Evolutionary conservation across 2,329 filamentous ascomycete genomes (phyloP).

Genomic region (Neofusicoccum parvum): DNA sequence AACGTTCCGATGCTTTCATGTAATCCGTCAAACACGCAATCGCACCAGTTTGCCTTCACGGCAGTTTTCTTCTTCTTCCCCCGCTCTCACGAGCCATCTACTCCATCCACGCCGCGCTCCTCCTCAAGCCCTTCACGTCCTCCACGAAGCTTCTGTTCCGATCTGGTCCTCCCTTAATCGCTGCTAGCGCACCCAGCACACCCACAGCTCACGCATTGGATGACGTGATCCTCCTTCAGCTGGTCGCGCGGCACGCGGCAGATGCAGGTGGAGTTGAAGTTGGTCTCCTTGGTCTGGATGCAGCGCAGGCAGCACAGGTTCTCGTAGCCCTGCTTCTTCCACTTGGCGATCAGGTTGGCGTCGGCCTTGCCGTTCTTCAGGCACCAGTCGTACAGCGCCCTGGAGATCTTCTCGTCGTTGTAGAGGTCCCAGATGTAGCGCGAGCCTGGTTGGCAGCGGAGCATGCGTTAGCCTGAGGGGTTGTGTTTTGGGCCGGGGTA

Average conservation of each 20-base stretch:
- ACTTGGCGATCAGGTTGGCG: slow-evolving; percentile 94
- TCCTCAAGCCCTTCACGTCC: too few relatives aligned
- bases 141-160: too few relatives aligned
- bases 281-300: slow-evolving; percentile 99
- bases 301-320: slow-evolving; percentile 96
- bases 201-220: slow-evolving; percentile 94
- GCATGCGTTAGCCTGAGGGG: neutral
- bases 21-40: too few relatives aligned
- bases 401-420: slow-evolving; percentile 93
- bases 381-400: slow-evolving; percentile 90
- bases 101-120: too few relatives aligned
- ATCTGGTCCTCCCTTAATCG: neutral
- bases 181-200: slow-evolving; percentile 76
- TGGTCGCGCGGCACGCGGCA: slow-evolving; percentile 90
- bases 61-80: too few relatives aligned
- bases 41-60: too few relatives aligned
- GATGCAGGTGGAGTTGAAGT: slow-evolving; percentile 96
- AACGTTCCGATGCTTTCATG: too few relatives aligned
- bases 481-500: neutral
- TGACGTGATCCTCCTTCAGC: slow-evolving; percentile 84
- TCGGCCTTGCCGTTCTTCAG: slow-evolving; percentile 97
- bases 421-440: slow-evolving; percentile 98
- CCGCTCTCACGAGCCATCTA: too few relatives aligned
- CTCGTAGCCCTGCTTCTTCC: slow-evolving; percentile 99
- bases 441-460: slow-evolving; percentile 48